Percentiles rank a stretch among this genome's conserved stretches.
phyloP scores from a whole-genome alignment of 1,284 basidiomycete genomes.

The Ceraceosorus guamensis region DNA sequence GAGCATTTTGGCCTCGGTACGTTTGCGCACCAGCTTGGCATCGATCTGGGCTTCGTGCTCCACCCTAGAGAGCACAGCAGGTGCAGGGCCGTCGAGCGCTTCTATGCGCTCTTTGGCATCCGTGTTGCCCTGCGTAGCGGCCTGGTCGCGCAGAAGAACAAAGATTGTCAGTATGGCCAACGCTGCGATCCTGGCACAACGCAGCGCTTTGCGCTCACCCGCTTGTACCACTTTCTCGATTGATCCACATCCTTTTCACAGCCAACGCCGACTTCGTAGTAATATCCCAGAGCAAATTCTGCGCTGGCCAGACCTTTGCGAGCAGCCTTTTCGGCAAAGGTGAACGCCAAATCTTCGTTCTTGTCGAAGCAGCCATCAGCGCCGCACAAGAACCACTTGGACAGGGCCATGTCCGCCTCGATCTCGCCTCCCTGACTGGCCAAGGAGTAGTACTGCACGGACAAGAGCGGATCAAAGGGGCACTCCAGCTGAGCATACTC shows the following conservation, averaged over 20 bases:
- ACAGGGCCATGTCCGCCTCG: slow-evolving; percentile 90
- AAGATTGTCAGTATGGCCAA: not conserved
- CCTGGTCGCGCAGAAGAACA: slow-evolving; percentile 53
- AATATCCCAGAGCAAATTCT: slow-evolving; percentile 92
- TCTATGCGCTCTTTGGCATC: slow-evolving; percentile 71
- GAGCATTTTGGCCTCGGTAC: slow-evolving; percentile 61
- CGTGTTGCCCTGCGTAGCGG: slow-evolving; percentile 67
- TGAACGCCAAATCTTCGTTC: slow-evolving; percentile 76
- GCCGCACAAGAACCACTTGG: slow-evolving; percentile 91
- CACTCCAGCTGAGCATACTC: slow-evolving; percentile 82
- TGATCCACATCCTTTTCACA: slow-evolving; percentile 56
- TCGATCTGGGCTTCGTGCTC: slow-evolving; percentile 76
- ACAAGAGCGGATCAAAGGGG: slow-evolving; percentile 78
- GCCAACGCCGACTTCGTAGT: slow-evolving; percentile 62
- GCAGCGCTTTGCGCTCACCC: slow-evolving; percentile 12
- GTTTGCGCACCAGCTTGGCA: slow-evolving; percentile 68
- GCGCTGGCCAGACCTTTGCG: slow-evolving; percentile 69
- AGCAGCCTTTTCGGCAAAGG: slow-evolving; percentile 87
- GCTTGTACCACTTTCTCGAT: slow-evolving; percentile 62
- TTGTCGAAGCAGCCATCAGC: slow-evolving; percentile 74
- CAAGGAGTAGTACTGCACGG: slow-evolving; percentile 80
- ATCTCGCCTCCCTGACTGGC: slow-evolving; percentile 62
- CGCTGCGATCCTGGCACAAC: not conserved
- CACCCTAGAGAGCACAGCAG: slow-evolving; percentile 62
- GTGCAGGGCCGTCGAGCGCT: slow-evolving; percentile 60